Percentiles rank a stretch among this genome's conserved stretches.
phyloP scores from a whole-genome alignment of 2,329 filamentous ascomycete genomes.

The Spiromastix sp. region DNA sequence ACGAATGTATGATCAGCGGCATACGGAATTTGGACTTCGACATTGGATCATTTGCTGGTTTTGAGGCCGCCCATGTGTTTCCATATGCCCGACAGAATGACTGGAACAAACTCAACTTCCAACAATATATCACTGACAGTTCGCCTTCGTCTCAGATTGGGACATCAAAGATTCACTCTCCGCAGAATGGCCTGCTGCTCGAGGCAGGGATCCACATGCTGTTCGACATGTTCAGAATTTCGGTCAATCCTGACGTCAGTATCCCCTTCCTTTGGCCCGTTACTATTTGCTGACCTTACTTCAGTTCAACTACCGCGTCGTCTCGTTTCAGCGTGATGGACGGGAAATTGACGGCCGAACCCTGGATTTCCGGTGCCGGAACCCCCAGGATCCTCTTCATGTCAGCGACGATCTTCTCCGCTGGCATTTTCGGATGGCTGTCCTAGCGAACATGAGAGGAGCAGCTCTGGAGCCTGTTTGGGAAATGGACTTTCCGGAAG shows the following conservation, averaged over 20 bases:
- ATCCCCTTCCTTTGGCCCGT: neutral
- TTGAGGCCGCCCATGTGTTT: constrained; percentile 19
- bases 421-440: constrained; percentile 15
- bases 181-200: constrained; percentile 20
- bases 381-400: constrained; percentile 1
- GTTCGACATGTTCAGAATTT: constrained; percentile 15
- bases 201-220: constrained; percentile 11
- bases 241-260: constrained; percentile 18
- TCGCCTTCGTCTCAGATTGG: constrained; percentile 4
- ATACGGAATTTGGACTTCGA: constrained; percentile 8
- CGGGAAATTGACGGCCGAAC: constrained; percentile 9
- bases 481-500: constrained; percentile 14
- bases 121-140: constrained; percentile 11
- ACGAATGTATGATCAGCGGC: constrained; percentile 11
- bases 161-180: constrained; percentile 14
- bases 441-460: constrained; percentile 13
- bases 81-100: constrained; percentile 14
- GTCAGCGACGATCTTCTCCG: constrained; percentile 14
- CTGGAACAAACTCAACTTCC: constrained; percentile 12
- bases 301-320: constrained; percentile 15
- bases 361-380: neutral
- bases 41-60: neutral
- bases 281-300: constrained; percentile 1
- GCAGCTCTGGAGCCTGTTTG: constrained; percentile 9
- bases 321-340: constrained; percentile 14